These are phyloP conservation scores for Xylaria sp. DNA, from an alignment of 2,329 filamentous ascomycete species.

Conservation along the genomic window DNA sequence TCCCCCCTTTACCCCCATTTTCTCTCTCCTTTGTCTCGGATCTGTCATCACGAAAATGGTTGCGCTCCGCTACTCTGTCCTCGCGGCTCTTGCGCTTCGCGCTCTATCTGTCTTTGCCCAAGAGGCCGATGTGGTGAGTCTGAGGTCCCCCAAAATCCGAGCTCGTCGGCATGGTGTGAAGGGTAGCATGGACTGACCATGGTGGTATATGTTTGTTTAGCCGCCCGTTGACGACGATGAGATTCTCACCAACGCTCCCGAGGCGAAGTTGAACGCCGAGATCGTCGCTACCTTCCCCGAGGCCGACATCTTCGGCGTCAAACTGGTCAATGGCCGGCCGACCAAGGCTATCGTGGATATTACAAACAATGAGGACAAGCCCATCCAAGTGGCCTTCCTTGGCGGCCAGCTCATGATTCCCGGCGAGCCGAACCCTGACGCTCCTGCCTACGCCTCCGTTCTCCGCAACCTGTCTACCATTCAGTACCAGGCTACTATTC, in stretches of 20 bases:
- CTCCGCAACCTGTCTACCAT: constrained; percentile 86
- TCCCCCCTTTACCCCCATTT: not conserved
- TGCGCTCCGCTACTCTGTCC: constrained; percentile 48
- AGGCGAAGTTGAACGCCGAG: constrained; percentile 68
- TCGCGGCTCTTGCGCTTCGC: constrained; percentile 49
- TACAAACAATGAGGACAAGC: constrained; percentile 81
- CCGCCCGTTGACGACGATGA: constrained; percentile 44
- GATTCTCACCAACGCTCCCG: constrained; percentile 38
- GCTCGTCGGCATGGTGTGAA: not conserved
- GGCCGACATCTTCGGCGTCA: constrained; percentile 90
- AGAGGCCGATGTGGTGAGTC: constrained; percentile 45
- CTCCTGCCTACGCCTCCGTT: constrained; percentile 63
- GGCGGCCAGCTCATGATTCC: constrained; percentile 76
- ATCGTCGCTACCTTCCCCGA: constrained; percentile 71
- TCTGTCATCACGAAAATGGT: constrained; percentile 44
- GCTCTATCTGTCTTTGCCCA: constrained; percentile 49
- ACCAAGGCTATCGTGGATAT: constrained; percentile 86
- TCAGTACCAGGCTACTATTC: constrained; percentile 77
- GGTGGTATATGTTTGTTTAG: not conserved
- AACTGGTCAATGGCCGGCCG: constrained; percentile 90
- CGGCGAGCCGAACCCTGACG: constrained; percentile 61
- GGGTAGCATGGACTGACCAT: constrained; percentile 13
- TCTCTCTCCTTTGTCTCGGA: constrained; percentile 24
- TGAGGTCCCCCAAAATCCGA: not conserved
- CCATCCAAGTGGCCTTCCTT: constrained; percentile 80